Evolutionary conservation across 83 land plant species (phyloP).

Genomic region (Isoetes engelmannii): DNA sequence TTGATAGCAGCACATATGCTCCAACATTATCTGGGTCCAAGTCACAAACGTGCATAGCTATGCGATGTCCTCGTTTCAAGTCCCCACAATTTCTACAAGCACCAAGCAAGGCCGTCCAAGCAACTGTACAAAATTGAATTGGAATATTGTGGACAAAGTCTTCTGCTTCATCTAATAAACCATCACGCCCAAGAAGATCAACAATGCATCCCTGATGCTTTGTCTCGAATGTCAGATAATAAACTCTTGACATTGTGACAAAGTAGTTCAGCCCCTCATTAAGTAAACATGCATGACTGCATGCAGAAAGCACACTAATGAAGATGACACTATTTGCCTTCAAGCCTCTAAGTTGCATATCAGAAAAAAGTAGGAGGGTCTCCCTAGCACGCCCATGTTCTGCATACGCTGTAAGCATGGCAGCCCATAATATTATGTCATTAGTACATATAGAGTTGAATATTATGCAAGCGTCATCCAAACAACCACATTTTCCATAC

Average conservation of each 20-base stretch:
- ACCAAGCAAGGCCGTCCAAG: conserved; percentile 60
- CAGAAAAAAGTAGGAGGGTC: conserved; percentile 35
- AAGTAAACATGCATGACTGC: conserved; percentile 62
- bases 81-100: conserved; percentile 49
- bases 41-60: conserved; percentile 36
- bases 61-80: conserved; percentile 31
- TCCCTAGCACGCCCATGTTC: conserved; percentile 24
- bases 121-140: conserved; percentile 38
- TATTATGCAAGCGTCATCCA: conserved; percentile 25
- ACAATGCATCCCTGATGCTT: conserved; percentile 65
- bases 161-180: conserved; percentile 39
- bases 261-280: conserved; percentile 42
- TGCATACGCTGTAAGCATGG: conserved; percentile 52
- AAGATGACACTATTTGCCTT: conserved; percentile 42
- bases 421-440: conserved; percentile 46
- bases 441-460: conserved; percentile 25
- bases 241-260: conserved; percentile 26
- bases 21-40: conserved; percentile 36
- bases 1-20: not conserved
- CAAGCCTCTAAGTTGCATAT: conserved; percentile 20
- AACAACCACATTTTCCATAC: conserved; percentile 47
- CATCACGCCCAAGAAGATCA: conserved; percentile 58
- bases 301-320: conserved; percentile 53
- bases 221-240: conserved; percentile 42
- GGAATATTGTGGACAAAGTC: conserved; percentile 35